A percentile compares a stretch with the other conserved stretches of the same genome.
phyloP scores from a whole-genome alignment of 345 rosid genomes.

The Litchi chinensis region DNA sequence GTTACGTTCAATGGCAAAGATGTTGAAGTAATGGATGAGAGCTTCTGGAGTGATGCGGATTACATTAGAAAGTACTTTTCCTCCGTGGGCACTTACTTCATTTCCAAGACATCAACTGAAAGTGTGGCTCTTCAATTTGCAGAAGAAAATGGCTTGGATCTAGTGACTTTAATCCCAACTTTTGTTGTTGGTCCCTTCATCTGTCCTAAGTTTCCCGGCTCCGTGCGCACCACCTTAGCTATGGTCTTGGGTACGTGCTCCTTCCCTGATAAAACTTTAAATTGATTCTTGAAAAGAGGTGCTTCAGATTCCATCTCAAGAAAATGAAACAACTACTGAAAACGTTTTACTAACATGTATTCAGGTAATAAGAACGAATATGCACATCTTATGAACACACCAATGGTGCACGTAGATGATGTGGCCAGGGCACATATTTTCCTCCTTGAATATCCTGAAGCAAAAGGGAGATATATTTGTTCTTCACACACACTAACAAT shows the following conservation, averaged over 20 bases:
- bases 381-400: background rate
- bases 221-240: slow-evolving; percentile 22
- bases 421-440: slow-evolving; percentile 45
- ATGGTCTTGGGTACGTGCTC: slow-evolving; percentile 28
- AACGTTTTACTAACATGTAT: background rate
- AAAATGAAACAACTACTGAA: background rate
- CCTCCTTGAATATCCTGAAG: slow-evolving; percentile 35
- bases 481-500: slow-evolving; percentile 23
- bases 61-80: background rate
- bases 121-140: slow-evolving; percentile 39
- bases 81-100: background rate
- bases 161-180: slow-evolving; percentile 42
- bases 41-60: slow-evolving; percentile 17
- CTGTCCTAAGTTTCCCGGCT: slow-evolving; percentile 41
- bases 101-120: slow-evolving; percentile 43
- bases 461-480: slow-evolving; percentile 48
- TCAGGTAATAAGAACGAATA: slow-evolving; percentile 13
- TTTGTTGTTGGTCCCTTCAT: slow-evolving; percentile 44
- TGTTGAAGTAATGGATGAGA: slow-evolving; percentile 4
- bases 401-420: slow-evolving; percentile 45
- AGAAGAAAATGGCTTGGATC: slow-evolving; percentile 33
- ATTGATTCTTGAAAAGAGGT: no score
- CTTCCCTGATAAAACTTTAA: background rate
- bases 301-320: no score
- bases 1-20: background rate